Base-by-base conservation (phyloP, 2,329 filamentous ascomycete species). In the Periconia digitata region DNA sequence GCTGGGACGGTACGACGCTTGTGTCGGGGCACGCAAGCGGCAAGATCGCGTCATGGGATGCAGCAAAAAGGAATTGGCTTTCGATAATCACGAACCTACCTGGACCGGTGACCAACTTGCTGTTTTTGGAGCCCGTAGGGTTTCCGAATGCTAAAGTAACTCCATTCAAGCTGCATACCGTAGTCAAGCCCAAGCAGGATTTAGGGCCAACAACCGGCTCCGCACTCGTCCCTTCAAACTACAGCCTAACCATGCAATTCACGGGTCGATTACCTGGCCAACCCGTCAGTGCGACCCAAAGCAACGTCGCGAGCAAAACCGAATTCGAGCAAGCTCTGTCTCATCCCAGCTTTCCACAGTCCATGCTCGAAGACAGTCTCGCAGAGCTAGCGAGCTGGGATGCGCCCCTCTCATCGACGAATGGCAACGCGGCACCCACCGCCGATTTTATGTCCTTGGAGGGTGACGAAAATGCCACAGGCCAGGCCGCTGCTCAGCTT, bases 1-100 rank as follows among this genome's bases (percentile, higher is more conserved):
- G 84, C 63, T 92, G 94, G 70, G 92, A 96, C 67, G 89, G 90
- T 21, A 91, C 86, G 37, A 82, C 79, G 7, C 75, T 96, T 18
- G 72, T 96, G 21, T 91, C 91, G 3, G 92, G 92, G 6, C 92
- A 97, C 64, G 76, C 82, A 16, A 87, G 82, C 59, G 92, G 92
- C 43, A 89, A 88, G 62, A 80, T 96, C 35, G 75, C 90, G 24
- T 79, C 81, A 45, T 97, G 92, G 92, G 89, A 90, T 66, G 79
- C 92, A 21, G 84, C 84, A 32, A 85, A 85, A 56, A 82, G 83
- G 50, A 84, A 83, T 50, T 86, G 88, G 53, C 80, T 82, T 1
- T 81, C 84, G 3, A 84, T 86, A 44, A 64, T 92, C 40, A 79
- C 83, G 2, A 87, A 87, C 49, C 79, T 95, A 48, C 90, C 90